phyloP scores from a whole-genome alignment of 805 yeast genomes.

The Priceomyces melissophilus region DNA sequence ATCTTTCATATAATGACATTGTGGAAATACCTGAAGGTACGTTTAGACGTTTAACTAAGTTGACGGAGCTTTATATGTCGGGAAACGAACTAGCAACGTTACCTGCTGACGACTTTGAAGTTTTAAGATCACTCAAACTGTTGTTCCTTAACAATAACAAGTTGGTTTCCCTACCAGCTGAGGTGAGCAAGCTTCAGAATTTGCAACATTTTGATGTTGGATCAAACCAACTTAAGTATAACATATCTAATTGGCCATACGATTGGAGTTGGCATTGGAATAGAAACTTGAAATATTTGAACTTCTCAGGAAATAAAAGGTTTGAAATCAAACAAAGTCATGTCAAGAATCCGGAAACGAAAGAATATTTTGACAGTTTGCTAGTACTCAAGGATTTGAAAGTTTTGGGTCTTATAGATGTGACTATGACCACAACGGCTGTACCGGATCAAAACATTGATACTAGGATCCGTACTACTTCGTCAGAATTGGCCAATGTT shows the following conservation, averaged over 20 bases:
- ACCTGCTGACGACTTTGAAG: constrained; percentile 82
- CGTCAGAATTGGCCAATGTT: constrained; percentile 69
- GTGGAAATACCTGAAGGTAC: constrained; percentile 80
- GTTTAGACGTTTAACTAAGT: constrained; percentile 48
- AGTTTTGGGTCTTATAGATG: constrained; percentile 88
- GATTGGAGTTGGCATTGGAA: constrained; percentile 98
- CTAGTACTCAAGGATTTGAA: constrained; percentile 60
- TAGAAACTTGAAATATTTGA: constrained; percentile 67
- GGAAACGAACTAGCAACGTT: constrained; percentile 78
- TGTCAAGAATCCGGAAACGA: constrained; percentile 50
- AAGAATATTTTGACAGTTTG: constrained; percentile 67
- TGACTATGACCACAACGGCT: constrained; percentile 81
- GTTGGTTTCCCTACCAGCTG: constrained; percentile 84
- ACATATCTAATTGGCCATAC: constrained; percentile 89
- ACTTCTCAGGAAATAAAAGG: constrained; percentile 89
- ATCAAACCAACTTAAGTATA: constrained; percentile 84
- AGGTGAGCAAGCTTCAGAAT: constrained; percentile 62
- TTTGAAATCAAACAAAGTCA: constrained; percentile 77
- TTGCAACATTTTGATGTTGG: constrained; percentile 83
- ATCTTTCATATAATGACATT: constrained; percentile 80
- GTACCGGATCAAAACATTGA: constrained; percentile 86
- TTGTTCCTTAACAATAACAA: constrained; percentile 80
- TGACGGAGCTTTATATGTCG: constrained; percentile 69
- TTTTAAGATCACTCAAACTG: constrained; percentile 52
- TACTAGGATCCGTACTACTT: constrained; percentile 86